Evolutionary conservation across 805 yeast species (phyloP).

Genomic region (Monosporozyma yasuniensis): DNA sequence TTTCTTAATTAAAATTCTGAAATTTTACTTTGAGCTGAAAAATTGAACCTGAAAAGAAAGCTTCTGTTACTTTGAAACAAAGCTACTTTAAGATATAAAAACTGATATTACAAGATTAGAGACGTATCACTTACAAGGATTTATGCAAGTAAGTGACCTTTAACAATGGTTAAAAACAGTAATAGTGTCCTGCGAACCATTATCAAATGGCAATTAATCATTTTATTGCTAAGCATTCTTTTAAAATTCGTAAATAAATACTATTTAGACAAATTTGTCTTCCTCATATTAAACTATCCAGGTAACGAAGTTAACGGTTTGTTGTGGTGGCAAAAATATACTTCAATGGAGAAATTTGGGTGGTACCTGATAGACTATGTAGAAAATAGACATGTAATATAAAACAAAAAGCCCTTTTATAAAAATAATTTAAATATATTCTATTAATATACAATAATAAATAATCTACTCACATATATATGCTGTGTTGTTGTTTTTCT

Average conservation of each 20-base stretch:
- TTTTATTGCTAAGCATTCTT: neutral
- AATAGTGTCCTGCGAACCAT: neutral
- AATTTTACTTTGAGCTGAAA: neutral
- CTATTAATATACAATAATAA: neutral
- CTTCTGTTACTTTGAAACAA: too few relatives aligned
- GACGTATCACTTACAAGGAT: too few relatives aligned
- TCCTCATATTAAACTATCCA: constrained; percentile 15
- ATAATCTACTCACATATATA: neutral
- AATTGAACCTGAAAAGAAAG: neutral
- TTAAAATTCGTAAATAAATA: neutral
- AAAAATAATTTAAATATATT: neutral
- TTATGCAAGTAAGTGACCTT: too few relatives aligned
- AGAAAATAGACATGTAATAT: neutral
- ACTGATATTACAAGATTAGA: too few relatives aligned
- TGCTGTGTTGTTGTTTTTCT: neutral
- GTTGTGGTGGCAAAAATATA: constrained; percentile 26
- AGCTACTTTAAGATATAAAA: too few relatives aligned
- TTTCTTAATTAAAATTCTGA: neutral
- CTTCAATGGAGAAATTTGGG: constrained; percentile 13
- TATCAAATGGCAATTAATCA: neutral
- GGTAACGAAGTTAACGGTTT: constrained; percentile 11
- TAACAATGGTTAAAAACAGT: too few relatives aligned
- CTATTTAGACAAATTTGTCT: constrained; percentile 2
- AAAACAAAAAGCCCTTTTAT: neutral
- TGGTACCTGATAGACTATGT: constrained; percentile 20